Evolutionary conservation across 108 stramenopile genomes (phyloP), one percentile per base, ranked within the genome.

Genomic region (Stephanodiscus triporus): DNA sequence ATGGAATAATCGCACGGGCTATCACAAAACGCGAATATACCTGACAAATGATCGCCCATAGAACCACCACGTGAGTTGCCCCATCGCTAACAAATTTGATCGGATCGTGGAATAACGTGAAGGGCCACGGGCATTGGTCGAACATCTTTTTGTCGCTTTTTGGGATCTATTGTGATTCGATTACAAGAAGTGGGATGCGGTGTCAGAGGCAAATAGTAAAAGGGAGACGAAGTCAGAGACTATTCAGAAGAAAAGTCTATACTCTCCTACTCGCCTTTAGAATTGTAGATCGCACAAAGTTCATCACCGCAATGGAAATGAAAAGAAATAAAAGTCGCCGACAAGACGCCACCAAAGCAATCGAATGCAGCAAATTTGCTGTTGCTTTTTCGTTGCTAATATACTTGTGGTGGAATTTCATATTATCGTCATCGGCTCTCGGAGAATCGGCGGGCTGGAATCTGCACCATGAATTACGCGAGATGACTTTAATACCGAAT

Each of bases 91-190:
- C 37, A 22, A 75, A 75, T 66, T 81, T 71, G 19, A 58, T 73
- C 6, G 80, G 80, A 70, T 82, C 83, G 57, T 87, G 86, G 49
- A 82, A 84, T 42, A 84, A 82, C 11, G 84, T 85, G 64, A 87
- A 87, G 23, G 86, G 86, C 86, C 86, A 87, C 14, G 86, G 86
- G 36, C 86, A 87, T 68, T 77, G 70, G 60, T 85, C 77, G 34
- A 82, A 72, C 37, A 85, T 64, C 24, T 71, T 71, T 51, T 72
- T 58, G 2, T 71, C 58, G 22, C 65, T 78, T 42, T 72, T 78
- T n/a, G 77, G 77, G 17, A 78, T 78, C 77, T 78, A 27, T 19
- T 13, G 17, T n/a, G 9, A 57, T 10, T 17, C 37, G 19, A 49
- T 29, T 29, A 36, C 8, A 16, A 47, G 14, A 27, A 36, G 22